Base-by-base conservation (phyloP, 1,284 basidiomycete genomes). In the Cutaneotrichosporon cyanovorans region DNA sequence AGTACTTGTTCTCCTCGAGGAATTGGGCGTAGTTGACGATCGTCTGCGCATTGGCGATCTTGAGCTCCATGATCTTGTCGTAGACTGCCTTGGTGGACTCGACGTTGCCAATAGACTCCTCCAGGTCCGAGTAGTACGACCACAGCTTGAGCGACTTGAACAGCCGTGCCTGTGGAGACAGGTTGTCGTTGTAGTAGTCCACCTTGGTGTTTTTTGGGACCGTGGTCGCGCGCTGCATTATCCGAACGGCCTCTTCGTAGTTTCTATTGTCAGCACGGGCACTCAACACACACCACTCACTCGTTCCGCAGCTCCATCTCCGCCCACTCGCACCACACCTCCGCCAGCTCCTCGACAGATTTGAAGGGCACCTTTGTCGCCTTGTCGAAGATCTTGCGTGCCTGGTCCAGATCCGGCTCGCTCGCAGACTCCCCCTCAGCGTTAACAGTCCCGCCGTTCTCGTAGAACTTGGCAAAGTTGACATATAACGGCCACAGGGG, bases 241-340 rank as follows among this genome's bases (percentile, higher is more conserved):
- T 82, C 18, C 85, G 80, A 55, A 95, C 81, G 3, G 91, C 90
- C 58, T 96, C 91, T 54, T 96, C 91, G 60, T 93, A 97, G 65
- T 96, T 92, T 56, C 91, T 92, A 64, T 23, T 39, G 46, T 55
- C 20, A 59, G 53, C 34, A 48, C 42, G n/a, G 47, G 40, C n/a
- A n/a, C n/a, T 5, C 10, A 31, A 21, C 10, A 32, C 19, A 2
- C 18, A 12, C 9, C 56, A 79, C 86, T 62, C 69, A 90, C 88
- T 91, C 91, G 40, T 93, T 85, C 31, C 95, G 80, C 39, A 98
- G 77, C 69, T 99, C 95, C 85, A 98, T 84, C 73, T 98, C 93
- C 9, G 95, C 84, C 93, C 93, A 98, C 69, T 96, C 91, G 67
- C 90, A 95, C 95, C 95, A 99, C 14, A 97, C 80, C 70, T 98